phyloP scores from a whole-genome alignment of 306 rosid species.

The Prunus campanulata region DNA sequence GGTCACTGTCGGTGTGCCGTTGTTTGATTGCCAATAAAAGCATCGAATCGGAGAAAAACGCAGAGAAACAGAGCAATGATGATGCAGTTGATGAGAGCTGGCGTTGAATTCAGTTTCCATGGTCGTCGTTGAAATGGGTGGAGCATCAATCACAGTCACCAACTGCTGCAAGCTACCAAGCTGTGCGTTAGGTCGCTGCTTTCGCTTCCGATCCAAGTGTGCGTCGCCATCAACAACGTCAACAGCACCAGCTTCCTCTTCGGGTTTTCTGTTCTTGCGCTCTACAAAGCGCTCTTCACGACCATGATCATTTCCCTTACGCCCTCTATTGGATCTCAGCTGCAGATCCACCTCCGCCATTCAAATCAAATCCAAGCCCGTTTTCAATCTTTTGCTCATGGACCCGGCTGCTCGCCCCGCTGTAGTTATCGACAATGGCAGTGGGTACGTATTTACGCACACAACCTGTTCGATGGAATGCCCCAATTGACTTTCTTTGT shows the following conservation, averaged over 20 bases:
- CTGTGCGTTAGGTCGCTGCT: constrained; percentile 44
- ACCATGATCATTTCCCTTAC: constrained; percentile 68
- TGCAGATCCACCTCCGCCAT: constrained; percentile 60
- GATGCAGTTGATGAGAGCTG: constrained; percentile 32
- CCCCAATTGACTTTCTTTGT: constrained; percentile 8
- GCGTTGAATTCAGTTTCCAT: constrained; percentile 22
- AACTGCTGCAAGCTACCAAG: constrained; percentile 32
- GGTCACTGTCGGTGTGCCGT: constrained; percentile 34
- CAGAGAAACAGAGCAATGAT: constrained; percentile 24
- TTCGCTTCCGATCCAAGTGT: constrained; percentile 78
- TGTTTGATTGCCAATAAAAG: constrained; percentile 60
- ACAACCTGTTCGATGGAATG: constrained; percentile 36
- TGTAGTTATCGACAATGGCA: constrained; percentile 94
- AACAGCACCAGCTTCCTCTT: constrained; percentile 2
- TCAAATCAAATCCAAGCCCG: constrained; percentile 4
- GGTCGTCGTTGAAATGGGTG: constrained; percentile 54
- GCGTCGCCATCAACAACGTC: constrained; percentile 35
- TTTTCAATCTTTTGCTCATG: constrained; percentile 45
- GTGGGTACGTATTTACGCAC: constrained; percentile 58
- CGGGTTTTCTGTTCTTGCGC: constrained; percentile 24
- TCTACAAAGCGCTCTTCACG: constrained; percentile 38
- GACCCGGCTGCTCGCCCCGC: constrained; percentile 96
- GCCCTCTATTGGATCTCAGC: constrained; percentile 63
- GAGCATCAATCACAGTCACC: constrained; percentile 30
- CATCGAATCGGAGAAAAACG: constrained; percentile 22